Conservation (phyloP, 202 grass and related monocot species). For the Setaria italica region DNA sequence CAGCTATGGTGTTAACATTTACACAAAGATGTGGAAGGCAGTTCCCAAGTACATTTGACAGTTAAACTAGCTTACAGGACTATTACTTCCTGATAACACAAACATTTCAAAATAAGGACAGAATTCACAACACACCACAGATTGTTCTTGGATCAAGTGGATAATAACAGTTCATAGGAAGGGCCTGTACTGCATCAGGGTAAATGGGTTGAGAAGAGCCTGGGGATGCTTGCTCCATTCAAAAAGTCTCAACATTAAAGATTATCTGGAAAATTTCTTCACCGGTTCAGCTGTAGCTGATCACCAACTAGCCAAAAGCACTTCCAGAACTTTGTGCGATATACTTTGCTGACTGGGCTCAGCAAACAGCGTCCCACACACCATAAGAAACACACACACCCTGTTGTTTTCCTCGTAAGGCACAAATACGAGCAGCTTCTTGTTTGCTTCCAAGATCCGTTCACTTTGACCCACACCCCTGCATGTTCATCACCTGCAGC, state of each 20-base stretch:
- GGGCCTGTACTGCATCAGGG: conserved; percentile 26
- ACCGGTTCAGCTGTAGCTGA: not conserved
- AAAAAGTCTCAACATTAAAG: conserved; percentile 11
- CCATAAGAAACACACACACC: conserved; percentile 23
- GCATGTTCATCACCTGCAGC: conserved; percentile 47
- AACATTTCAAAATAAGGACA: not conserved
- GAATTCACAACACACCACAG: conserved; percentile 41
- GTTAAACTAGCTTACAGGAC: not conserved
- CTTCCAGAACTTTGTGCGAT: conserved; percentile 19
- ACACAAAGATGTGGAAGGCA: conserved; percentile 40
- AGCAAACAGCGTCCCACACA: conserved; percentile 25
- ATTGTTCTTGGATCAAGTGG: conserved; percentile 38
- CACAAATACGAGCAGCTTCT: conserved; percentile 45
- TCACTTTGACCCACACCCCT: conserved; percentile 31
- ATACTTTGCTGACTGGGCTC: conserved; percentile 16
- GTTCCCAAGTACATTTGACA: conserved; percentile 15
- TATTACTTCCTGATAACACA: no score
- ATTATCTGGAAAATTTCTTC: conserved; percentile 4
- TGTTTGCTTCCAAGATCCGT: conserved; percentile 49
- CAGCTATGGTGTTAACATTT: conserved; percentile 38
- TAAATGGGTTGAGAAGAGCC: conserved; percentile 31
- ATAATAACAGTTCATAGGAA: conserved; percentile 17
- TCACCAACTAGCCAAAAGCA: conserved; percentile 33
- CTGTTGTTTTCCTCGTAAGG: conserved; percentile 59
- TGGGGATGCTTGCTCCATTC: not conserved